Evolutionary conservation across 371 early-diverging fungal species (phyloP).

Genomic region (Mucor plumbeus): DNA sequence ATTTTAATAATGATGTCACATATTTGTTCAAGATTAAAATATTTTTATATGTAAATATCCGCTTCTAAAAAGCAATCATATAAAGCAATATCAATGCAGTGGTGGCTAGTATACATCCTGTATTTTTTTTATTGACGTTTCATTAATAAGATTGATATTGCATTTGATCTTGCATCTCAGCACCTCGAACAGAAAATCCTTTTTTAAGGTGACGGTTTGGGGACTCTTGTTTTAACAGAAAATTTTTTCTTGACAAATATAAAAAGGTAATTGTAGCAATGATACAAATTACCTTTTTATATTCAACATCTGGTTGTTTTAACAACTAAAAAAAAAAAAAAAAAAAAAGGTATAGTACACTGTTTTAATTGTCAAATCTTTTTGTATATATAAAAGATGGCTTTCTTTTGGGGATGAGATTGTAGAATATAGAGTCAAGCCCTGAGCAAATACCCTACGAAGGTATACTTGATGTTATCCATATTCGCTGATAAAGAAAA

Average conservation of each 20-base stretch:
- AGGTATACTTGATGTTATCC: conserved; percentile 46
- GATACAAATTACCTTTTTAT: background rate
- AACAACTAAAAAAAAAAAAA: background rate
- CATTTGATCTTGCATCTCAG: background rate
- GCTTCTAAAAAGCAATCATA: too few species aligned
- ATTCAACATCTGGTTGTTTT: background rate
- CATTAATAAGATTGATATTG: background rate
- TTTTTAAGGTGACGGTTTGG: conserved; percentile 1
- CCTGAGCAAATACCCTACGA: conserved; percentile 45
- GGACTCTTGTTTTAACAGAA: conserved; percentile 7
- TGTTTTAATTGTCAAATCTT: background rate
- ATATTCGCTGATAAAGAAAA: conserved; percentile 40
- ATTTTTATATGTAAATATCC: too few species aligned
- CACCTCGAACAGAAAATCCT: background rate
- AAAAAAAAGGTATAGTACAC: background rate
- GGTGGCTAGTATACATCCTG: background rate
- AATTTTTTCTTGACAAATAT: conserved; percentile 3
- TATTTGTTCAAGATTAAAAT: too few species aligned
- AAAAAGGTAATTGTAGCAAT: background rate
- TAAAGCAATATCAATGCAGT: too few species aligned
- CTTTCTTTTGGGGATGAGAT: conserved; percentile 43
- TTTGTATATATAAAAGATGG: background rate
- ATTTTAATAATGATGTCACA: too few species aligned
- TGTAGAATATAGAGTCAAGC: conserved; percentile 54
- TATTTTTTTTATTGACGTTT: background rate